A percentile compares a stretch with the other conserved stretches of the same genome.
phyloP scores from a whole-genome alignment of 176 grass and related monocot species.

The Dendrocalamus sinicus region DNA sequence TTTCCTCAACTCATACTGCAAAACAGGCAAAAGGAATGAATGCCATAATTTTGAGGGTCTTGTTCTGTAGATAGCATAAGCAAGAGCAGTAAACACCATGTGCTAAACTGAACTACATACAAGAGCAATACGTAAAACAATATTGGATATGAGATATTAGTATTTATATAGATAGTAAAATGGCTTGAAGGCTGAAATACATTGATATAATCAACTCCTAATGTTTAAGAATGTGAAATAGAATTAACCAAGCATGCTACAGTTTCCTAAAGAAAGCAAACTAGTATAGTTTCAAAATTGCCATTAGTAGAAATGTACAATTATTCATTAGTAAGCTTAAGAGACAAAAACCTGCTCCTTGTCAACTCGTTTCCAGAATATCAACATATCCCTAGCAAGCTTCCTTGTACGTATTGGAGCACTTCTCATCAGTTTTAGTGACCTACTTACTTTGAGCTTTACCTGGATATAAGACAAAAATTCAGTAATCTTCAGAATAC shows the following conservation, averaged over 20 bases:
- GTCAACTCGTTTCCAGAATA: constrained; percentile 99
- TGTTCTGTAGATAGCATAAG: constrained; percentile 11
- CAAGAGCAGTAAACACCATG: constrained; percentile 5
- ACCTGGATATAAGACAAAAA: constrained; percentile 67
- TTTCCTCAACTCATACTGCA: constrained; percentile 88
- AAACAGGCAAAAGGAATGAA: constrained; percentile 31
- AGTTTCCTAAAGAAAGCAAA: constrained; percentile 20
- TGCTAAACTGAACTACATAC: constrained; percentile 10
- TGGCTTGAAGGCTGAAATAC: not conserved
- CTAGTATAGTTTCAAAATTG: constrained; percentile 17
- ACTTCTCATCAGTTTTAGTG: constrained; percentile 91
- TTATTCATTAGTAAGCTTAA: constrained; percentile 4
- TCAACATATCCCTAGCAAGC: constrained; percentile 94
- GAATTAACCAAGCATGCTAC: not conserved
- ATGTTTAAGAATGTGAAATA: constrained; percentile 12
- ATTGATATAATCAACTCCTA: constrained; percentile 14
- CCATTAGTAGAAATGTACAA: not conserved
- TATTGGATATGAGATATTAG: not conserved
- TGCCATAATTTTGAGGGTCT: not conserved
- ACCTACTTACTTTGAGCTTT: constrained; percentile 92
- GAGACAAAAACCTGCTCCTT: constrained; percentile 85
- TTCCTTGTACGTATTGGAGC: constrained; percentile 90
- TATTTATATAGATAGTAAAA: constrained; percentile 23
- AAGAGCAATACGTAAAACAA: not conserved
- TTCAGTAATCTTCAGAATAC: constrained; percentile 28